Evolutionary conservation across 1,284 basidiomycete species (phyloP).

Genomic region (Tetrapyrgos nigripes): DNA sequence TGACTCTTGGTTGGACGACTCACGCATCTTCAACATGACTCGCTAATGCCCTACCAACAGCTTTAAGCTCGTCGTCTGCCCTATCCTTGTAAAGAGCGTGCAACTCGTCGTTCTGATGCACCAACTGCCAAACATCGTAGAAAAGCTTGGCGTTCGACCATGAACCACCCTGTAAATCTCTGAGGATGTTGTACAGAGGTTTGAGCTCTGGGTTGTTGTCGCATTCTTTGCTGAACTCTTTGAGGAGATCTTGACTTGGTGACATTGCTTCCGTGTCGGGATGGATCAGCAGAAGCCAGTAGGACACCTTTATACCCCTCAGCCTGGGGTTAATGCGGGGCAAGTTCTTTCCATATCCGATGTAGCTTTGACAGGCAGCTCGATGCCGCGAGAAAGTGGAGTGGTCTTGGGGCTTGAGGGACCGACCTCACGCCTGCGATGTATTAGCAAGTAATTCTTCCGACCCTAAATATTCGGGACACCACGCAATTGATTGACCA

Average conservation of each 20-base stretch:
- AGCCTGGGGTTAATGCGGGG: too few species aligned
- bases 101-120: not conserved
- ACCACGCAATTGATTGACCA: too few species aligned
- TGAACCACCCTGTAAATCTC: not conserved
- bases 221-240: constrained; percentile 3
- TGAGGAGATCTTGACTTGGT: not conserved
- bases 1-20: not conserved
- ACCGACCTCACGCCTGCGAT: too few species aligned
- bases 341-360: too few species aligned
- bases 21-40: not conserved
- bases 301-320: too few species aligned
- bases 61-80: not conserved
- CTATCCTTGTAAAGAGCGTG: not conserved
- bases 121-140: not conserved
- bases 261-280: too few species aligned
- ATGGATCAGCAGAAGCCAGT: too few species aligned
- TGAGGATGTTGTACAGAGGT: constrained; percentile 1
- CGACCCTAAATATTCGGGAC: too few species aligned
- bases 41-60: not conserved
- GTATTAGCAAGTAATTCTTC: too few species aligned
- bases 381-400: too few species aligned
- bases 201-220: constrained; percentile 2
- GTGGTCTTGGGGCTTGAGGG: too few species aligned
- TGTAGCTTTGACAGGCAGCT: too few species aligned
- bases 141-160: not conserved